Conservation (phyloP, 148 eudicot genomes). For the Limonium bicolor region DNA sequence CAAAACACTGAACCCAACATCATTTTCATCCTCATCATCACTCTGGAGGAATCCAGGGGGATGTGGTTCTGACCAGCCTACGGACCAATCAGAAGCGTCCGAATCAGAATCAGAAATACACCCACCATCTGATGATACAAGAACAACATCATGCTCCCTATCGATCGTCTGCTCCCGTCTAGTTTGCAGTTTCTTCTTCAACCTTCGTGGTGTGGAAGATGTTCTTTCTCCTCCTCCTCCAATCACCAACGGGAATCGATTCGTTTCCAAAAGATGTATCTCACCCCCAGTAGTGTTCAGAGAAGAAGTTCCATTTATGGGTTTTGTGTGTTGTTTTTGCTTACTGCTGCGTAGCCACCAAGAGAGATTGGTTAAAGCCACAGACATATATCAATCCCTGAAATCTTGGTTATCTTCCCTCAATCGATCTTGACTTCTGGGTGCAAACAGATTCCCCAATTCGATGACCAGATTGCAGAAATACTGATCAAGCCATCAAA, state of each 20-base stretch:
- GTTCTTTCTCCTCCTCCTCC: not conserved
- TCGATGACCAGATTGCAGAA: too few species aligned
- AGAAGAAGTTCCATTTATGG: not conserved
- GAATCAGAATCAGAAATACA: constrained; percentile 83
- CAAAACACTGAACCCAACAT: constrained; percentile 87
- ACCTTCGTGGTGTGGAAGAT: constrained; percentile 18
- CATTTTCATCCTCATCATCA: constrained; percentile 76
- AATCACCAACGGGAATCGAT: not conserved
- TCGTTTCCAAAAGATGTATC: not conserved
- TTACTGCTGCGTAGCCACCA: not conserved
- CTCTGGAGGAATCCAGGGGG: constrained; percentile 78
- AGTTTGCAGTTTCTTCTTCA: constrained; percentile 60
- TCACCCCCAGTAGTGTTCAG: constrained; percentile 1
- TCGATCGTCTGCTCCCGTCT: constrained; percentile 68
- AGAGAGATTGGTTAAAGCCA: not conserved
- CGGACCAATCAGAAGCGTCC: constrained; percentile 94
- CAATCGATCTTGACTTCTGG: too few species aligned
- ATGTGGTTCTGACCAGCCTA: constrained; percentile 94
- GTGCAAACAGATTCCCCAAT: too few species aligned
- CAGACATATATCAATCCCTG: constrained; percentile 5
- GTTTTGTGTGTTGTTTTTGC: not conserved
- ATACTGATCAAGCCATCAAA: too few species aligned
- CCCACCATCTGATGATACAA: constrained; percentile 86
- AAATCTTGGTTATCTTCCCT: too few species aligned
- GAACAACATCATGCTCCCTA: constrained; percentile 63